phyloP scores from a whole-genome alignment of 495 filamentous ascomycete genomes.

The Tuber microsphaerosporum region DNA sequence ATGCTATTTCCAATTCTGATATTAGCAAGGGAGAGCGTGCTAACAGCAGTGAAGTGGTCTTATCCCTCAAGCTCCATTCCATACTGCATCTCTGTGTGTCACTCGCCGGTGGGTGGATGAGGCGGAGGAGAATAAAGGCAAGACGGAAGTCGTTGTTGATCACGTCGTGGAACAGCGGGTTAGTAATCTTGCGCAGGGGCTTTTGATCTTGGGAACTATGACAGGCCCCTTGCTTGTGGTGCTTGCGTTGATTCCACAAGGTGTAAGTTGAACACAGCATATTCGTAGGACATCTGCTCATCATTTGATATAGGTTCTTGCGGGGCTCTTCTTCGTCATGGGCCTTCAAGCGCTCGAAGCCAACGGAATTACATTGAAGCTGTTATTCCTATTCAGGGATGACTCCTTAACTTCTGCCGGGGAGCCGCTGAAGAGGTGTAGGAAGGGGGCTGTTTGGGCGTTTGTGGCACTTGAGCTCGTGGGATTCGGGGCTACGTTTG shows the following conservation, averaged over 20 bases:
- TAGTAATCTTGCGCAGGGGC: constrained; percentile 76
- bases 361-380: constrained; percentile 77
- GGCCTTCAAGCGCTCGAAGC: constrained; percentile 68
- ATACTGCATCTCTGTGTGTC: constrained; percentile 76
- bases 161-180: constrained; percentile 87
- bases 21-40: not conserved
- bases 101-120: constrained; percentile 53
- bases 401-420: constrained; percentile 53
- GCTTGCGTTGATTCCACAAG: constrained; percentile 78
- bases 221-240: constrained; percentile 74
- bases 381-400: constrained; percentile 70
- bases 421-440: constrained; percentile 59
- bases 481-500: constrained; percentile 80
- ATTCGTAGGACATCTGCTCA: not conserved
- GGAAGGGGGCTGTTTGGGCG: constrained; percentile 59
- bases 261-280: constrained; percentile 31
- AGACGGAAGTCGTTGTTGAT: constrained; percentile 55
- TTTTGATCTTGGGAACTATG: constrained; percentile 82
- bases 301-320: constrained; percentile 52
- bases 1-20: not conserved
- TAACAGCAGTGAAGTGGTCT: constrained; percentile 51
- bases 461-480: constrained; percentile 72
- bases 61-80: constrained; percentile 88
- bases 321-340: constrained; percentile 93
- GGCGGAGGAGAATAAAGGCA: constrained; percentile 54